phyloP scores from a whole-genome alignment of 768 basidiomycete genomes.

The Agrocybe pediades region DNA sequence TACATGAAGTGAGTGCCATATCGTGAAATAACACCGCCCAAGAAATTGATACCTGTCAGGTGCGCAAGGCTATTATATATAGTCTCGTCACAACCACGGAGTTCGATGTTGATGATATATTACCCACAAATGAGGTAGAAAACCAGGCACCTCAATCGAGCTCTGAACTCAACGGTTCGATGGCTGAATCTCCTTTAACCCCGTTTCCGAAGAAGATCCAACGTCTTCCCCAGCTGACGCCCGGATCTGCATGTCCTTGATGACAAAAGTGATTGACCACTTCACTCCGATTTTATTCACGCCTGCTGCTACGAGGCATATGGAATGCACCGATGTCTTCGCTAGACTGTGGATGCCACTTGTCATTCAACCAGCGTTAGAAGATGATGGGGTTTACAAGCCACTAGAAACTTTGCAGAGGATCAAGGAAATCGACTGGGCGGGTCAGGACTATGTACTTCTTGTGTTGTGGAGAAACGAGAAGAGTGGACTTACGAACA shows the following conservation, averaged over 20 bases:
- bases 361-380: slow-evolving; percentile 70
- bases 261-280: slow-evolving; percentile 58
- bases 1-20: slow-evolving; percentile 47
- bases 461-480: slow-evolving; percentile 59
- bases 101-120: slow-evolving; percentile 43
- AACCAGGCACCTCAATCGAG: neutral
- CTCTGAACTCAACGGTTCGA: neutral
- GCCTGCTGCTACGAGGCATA: slow-evolving; percentile 66
- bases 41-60: slow-evolving; percentile 32
- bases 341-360: slow-evolving; percentile 73
- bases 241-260: slow-evolving; percentile 47
- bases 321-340: slow-evolving; percentile 72
- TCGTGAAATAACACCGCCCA: neutral
- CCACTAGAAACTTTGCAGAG: slow-evolving; percentile 72
- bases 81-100: slow-evolving; percentile 60
- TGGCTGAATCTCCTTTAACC: neutral
- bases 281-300: slow-evolving; percentile 78
- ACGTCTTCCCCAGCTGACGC: slow-evolving; percentile 31
- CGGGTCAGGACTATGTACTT: slow-evolving; percentile 54
- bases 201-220: slow-evolving; percentile 4
- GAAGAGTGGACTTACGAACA: slow-evolving; percentile 71
- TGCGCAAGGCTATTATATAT: slow-evolving; percentile 66
- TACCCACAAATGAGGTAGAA: neutral
- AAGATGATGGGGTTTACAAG: slow-evolving; percentile 61
- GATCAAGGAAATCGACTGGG: slow-evolving; percentile 64